These are phyloP conservation scores for Kwoniella shivajii DNA, from an alignment of 1,284 basidiomycete genomes.

Conservation along the genomic window DNA sequence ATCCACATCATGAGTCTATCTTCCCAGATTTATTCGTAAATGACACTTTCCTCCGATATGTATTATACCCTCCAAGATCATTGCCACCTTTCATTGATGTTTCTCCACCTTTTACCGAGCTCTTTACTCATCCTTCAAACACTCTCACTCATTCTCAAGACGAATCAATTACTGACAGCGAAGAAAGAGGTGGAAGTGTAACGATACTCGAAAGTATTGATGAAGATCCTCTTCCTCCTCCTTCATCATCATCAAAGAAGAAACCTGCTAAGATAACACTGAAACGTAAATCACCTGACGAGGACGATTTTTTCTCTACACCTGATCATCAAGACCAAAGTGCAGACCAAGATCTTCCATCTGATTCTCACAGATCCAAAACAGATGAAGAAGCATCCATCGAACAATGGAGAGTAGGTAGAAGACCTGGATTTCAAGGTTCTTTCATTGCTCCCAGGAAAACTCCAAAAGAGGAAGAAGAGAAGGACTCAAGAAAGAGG, in stretches of 20 bases:
- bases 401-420: conserved; percentile 43
- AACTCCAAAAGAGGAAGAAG: not conserved
- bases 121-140: not conserved
- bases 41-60: conserved; percentile 9
- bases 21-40: conserved; percentile 12
- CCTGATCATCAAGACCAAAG: not conserved
- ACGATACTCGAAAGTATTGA: conserved; percentile 9
- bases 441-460: conserved; percentile 19
- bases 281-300: conserved; percentile 12
- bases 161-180: not conserved
- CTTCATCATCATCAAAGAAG: not conserved
- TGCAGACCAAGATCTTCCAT: too few relatives aligned
- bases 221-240: not conserved
- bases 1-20: conserved; percentile 2
- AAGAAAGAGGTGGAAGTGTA: not conserved
- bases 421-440: conserved; percentile 41
- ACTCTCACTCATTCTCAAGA: not conserved
- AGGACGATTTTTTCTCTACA: conserved; percentile 2
- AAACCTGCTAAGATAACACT: conserved; percentile 4
- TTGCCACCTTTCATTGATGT: too few relatives aligned
- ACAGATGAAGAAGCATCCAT: conserved; percentile 5
- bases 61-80: not conserved
- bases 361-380: not conserved
- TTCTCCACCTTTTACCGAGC: too few relatives aligned
- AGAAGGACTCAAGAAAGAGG: conserved; percentile 12